A percentile compares a stretch with the other conserved stretches of the same genome.
phyloP scores from a whole-genome alignment of 2,329 filamentous ascomycete species.

The Microcera coccophila region DNA sequence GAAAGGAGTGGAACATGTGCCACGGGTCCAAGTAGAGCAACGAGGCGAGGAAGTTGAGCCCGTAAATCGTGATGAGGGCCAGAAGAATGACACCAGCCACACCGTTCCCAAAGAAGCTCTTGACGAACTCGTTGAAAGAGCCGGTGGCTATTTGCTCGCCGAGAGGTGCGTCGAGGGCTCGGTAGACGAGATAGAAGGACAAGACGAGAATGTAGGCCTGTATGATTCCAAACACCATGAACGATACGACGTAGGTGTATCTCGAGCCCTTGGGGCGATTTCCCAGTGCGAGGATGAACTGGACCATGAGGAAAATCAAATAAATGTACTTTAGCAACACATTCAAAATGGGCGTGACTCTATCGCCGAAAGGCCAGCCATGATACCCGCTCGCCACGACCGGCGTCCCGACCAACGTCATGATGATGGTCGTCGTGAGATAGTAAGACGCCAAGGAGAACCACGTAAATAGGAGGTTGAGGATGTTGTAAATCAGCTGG shows the following conservation, averaged over 20 bases:
- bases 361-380: conserved; percentile 88
- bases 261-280: conserved; percentile 96
- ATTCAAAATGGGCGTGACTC: conserved; percentile 85
- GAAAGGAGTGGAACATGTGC: conserved; percentile 99
- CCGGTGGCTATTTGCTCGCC: conserved; percentile 60
- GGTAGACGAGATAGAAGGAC: conserved; percentile 80
- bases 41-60: conserved; percentile 93
- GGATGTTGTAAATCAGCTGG: conserved; percentile 91
- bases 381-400: conserved; percentile 44
- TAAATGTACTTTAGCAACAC: conserved; percentile 88
- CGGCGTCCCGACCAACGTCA: conserved; percentile 87
- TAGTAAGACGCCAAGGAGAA: conserved; percentile 89
- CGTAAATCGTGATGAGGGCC: conserved; percentile 88
- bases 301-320: conserved; percentile 82
- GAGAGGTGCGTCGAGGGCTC: conserved; percentile 64
- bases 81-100: conserved; percentile 92
- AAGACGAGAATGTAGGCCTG: conserved; percentile 87
- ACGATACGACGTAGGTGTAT: conserved; percentile 87
- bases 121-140: conserved; percentile 64
- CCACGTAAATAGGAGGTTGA: conserved; percentile 87
- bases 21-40: conserved; percentile 98
- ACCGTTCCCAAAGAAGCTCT: conserved; percentile 77
- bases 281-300: conserved; percentile 94
- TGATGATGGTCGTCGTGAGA: conserved; percentile 96
- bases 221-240: conserved; percentile 79